Evolutionary conservation across 2,329 filamentous ascomycete species (phyloP), one percentile per base, ranked within the genome.

Genomic region (Dactylellina drechsleri): DNA sequence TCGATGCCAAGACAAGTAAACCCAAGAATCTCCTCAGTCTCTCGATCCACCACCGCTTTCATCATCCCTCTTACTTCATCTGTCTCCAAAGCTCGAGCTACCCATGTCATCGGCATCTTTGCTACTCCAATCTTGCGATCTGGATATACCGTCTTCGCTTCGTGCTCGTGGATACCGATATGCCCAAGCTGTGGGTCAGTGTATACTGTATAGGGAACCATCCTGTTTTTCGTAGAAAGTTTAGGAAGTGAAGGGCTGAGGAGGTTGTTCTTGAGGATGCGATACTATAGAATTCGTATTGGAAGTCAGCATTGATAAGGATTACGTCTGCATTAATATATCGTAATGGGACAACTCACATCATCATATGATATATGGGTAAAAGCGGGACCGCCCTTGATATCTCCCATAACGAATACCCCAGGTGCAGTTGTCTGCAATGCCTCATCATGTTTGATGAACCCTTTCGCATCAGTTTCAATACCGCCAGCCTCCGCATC

Each of bases 321-420:
- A 23, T 4, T 23, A 2, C 23, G 23, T 2, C 23, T 23, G 18
- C 0, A 31, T 10, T 31, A 65, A 47, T 56, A 12, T 23, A 18
- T 23, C 2, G 49, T 53, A 28, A 20, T n/a, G 26, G 23, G 23
- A 23, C 4, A 23, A 66, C 68, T 73, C 18, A 73, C 68, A 80
- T 87, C 85, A 79, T 87, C 85, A 80, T 86, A 87, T 2, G 84
- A 85, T 76, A 87, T 83, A 79, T 87, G 86, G 1, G 86, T 87
- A 79, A 87, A 87, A 13, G 84, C 84, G 5, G 85, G 84, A 0
- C 83, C 83, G 52, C 85, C 85, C 65, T 86, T 85, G 57, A 84
- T 83, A 76, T 87, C 85, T 40, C 86, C 86, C 1, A 87, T 77
- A 0, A 83, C 85, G 77, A 84, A 87, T 18, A 87, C 80, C 49